A percentile compares a stretch with the other conserved stretches of the same genome.
Evolutionary conservation across 257 asterid species (phyloP).

Genomic region (Voacanga thouarsii): DNA sequence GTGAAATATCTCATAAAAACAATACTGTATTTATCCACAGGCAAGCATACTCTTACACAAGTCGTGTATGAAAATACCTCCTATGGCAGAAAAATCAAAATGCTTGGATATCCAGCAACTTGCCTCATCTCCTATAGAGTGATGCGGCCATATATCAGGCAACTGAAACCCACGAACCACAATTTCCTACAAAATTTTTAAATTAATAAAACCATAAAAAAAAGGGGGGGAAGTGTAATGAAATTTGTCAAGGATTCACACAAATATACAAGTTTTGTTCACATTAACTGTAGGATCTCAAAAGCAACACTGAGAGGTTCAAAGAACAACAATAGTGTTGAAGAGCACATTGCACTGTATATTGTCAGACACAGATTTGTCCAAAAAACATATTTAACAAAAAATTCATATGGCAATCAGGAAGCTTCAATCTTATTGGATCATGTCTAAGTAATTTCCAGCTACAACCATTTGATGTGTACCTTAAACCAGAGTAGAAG

Average conservation of each 20-base stretch:
- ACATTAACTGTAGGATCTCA: constrained; percentile 85
- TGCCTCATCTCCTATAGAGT: constrained; percentile 57
- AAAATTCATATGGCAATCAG: neutral
- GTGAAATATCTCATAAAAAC: neutral
- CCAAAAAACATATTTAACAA: constrained; percentile 42
- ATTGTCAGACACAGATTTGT: constrained; percentile 52
- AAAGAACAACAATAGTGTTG: constrained; percentile 67
- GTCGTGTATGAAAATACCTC: constrained; percentile 26
- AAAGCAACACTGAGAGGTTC: constrained; percentile 94
- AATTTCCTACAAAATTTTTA: constrained; percentile 57
- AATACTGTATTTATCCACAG: neutral
- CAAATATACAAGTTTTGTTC: neutral
- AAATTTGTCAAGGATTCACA: neutral
- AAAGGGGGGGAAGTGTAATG: neutral
- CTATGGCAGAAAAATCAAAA: constrained; percentile 70
- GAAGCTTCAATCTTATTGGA: neutral
- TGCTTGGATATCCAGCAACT: constrained; percentile 62
- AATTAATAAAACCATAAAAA: constrained; percentile 12
- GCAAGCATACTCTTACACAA: neutral
- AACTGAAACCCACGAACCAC: constrained; percentile 94
- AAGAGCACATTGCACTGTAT: constrained; percentile 46
- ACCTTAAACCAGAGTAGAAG: neutral
- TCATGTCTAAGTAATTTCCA: neutral
- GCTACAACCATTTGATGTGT: neutral
- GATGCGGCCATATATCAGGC: constrained; percentile 81